Base-by-base conservation (phyloP, 116 monocot genomes). In the Cymodocea nodosa region DNA sequence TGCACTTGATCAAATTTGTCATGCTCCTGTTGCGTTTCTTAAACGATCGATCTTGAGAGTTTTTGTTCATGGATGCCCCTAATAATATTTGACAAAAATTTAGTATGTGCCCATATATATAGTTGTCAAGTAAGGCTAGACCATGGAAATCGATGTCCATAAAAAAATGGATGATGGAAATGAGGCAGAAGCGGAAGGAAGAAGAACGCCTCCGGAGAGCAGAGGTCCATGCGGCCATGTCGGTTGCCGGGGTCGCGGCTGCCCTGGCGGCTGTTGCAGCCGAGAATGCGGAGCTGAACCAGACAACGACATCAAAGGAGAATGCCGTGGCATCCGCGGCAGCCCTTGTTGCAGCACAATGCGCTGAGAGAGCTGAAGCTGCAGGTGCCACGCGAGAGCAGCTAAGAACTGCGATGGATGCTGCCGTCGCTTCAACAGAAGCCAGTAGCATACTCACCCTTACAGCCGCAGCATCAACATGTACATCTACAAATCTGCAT, bases 401-500 rank as follows among this genome's bases (percentile, higher is more conserved):
- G 55, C 50, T 90, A 20, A 50, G 50, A n/a, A 71, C 74, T 6
- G 81, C 80, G 60, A 74, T 89, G 13, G 76, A 54, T 65, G 78
- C 82, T 14, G 83, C 89, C 64, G 68, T 76, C 49, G 75, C 80
- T 22, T 59, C 73, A 6, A 89, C 80, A 4, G 83, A 85, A 59
- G 71, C 85, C 13, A 81, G 64, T 54, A 78, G 73, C 64, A 81
- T 85, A 68, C 63, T 83, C 22, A 89, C 85, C 3, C 83, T 89
- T 68, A 85, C 89, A 13, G 86, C 86, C 19, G 86, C 86, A 23
- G 90, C 90, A 37, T 86, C 86, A 74, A 90, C 90, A 70, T 89
- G 89, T 89, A 89, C 15, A 12, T 12, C 58, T 23, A 58, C 4
- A 4, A 23, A 13, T 34, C 35, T 9, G 15, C 1, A 37, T 18